Evolutionary conservation across 345 rosid species (phyloP).

Genomic region (Sapria himalayana): DNA sequence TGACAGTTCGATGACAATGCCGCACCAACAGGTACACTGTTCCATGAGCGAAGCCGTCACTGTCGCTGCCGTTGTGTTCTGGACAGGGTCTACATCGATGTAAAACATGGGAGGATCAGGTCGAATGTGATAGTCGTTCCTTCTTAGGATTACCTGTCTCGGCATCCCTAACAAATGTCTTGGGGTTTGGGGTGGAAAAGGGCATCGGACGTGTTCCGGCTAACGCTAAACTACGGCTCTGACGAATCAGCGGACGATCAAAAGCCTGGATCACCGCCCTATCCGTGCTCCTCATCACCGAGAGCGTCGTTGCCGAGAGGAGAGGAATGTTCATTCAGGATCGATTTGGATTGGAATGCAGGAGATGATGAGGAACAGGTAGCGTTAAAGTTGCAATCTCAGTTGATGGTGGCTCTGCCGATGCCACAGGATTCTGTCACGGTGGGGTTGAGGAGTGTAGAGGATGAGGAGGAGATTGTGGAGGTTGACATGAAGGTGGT

Average conservation of each 20-base stretch:
- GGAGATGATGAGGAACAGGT: constrained; percentile 88
- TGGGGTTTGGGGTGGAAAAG: constrained; percentile 99
- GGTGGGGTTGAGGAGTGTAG: constrained; percentile 25
- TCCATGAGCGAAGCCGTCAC: no score
- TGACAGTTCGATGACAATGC: no score
- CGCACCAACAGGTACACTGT: no score
- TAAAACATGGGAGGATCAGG: no score
- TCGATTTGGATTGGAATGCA: constrained; percentile 83
- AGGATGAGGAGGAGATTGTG: constrained; percentile 19
- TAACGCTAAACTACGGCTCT: constrained; percentile 46
- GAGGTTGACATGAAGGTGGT: constrained; percentile 55
- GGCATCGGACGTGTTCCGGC: constrained; percentile 59
- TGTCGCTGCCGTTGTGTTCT: no score
- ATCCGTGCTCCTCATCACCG: constrained; percentile 14
- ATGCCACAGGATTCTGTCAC: constrained; percentile 58
- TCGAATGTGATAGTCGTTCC: no score
- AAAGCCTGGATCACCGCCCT: constrained; percentile 19
- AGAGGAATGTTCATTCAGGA: constrained; percentile 43
- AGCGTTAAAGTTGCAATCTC: constrained; percentile 68
- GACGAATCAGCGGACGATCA: constrained; percentile 42
- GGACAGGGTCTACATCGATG: no score
- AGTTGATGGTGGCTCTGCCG: constrained; percentile 86
- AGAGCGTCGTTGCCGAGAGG: constrained; percentile 24
- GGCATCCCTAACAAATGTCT: no score
- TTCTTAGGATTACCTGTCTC: no score